Percentiles rank a stretch among this genome's conserved stretches.
phyloP scores from a whole-genome alignment of 306 rosid genomes.

The Crotalaria pallida region DNA sequence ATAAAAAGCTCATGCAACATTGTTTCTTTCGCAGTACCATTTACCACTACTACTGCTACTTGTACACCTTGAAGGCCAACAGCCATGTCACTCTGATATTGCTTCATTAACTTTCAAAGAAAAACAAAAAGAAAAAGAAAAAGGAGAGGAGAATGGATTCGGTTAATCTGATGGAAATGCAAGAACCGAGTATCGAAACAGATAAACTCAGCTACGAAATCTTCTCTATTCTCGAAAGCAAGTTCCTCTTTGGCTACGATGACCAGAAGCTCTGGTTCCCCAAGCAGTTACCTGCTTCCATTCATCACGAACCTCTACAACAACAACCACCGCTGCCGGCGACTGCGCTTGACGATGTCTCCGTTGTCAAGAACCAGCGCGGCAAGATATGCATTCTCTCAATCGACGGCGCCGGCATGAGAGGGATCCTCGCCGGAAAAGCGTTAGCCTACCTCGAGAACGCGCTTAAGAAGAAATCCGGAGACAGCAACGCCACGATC shows the following conservation, averaged over 20 bases:
- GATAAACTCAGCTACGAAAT: slow-evolving; percentile 98
- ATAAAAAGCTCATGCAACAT: slow-evolving; percentile 21
- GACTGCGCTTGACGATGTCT: slow-evolving; percentile 23
- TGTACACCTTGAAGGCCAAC: too few relatives aligned
- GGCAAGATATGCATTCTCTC: slow-evolving; percentile 93
- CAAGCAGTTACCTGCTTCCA: slow-evolving; percentile 47
- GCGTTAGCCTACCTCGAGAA: slow-evolving; percentile 74
- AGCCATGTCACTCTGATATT: not conserved
- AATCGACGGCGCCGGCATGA: slow-evolving; percentile 95
- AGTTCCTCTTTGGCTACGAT: slow-evolving; percentile 93
- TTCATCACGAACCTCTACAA: slow-evolving; percentile 35
- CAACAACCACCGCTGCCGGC: not conserved
- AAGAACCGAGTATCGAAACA: slow-evolving; percentile 94
- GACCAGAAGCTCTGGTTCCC: slow-evolving; percentile 95
- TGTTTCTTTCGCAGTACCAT: too few relatives aligned
- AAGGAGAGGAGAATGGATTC: slow-evolving; percentile 34
- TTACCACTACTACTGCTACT: too few relatives aligned
- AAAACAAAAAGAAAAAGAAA: not conserved
- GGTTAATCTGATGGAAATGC: slow-evolving; percentile 53
- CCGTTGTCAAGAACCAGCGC: slow-evolving; percentile 82
- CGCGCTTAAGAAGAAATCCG: slow-evolving; percentile 75
- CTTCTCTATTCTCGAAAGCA: slow-evolving; percentile 89
- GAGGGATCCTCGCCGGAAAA: slow-evolving; percentile 88
- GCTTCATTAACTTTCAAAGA: not conserved
- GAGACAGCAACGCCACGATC: slow-evolving; percentile 77